Evolutionary conservation across 2,329 filamentous ascomycete species (phyloP), one percentile per base, ranked within the genome.

Genomic region (Sporothrix protearum): DNA sequence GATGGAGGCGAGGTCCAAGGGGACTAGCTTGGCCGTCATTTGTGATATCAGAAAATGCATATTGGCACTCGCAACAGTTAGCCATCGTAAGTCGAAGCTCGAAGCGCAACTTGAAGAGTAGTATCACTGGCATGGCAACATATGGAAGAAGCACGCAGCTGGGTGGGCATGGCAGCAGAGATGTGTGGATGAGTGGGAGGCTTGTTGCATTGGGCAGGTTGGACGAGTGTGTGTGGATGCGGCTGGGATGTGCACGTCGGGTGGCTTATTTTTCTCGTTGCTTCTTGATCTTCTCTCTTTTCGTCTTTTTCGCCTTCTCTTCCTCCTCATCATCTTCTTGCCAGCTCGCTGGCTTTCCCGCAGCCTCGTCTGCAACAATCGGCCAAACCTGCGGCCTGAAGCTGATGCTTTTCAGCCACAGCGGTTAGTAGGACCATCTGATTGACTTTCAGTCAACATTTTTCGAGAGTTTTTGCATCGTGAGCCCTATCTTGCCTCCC

Each of bases 201-300:
- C 36, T 42, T 45, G 36, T 28, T 45, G 59, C 59, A 45, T 45
- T 64, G 36, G 36, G 19, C 12, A 36, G 59, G n/a, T 28, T 28
- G 36, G n/a, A 64, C 25, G 36, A n/a, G 30, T 28, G 59, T 64
- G 36, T 45, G 59, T 64, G 59, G 36, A 49, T 66, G 63, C 42
- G 63, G 39, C 63, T 49, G 63, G 63, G 59, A 64, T 64, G 57
- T 25, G 10, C 36, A 28, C 2, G 4, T 64, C 36, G 39, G 12
- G 12, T 19, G 59, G 55, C 55, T 36, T 30, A n/a, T 59, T 30
- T 30, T 36, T 12, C 25, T 57, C 22, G 22, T 57, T 30, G 9
- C 30, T 33, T 12, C 22, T 30, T 57, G 19, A n/a, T 51, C 6
- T 57, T 61, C 5, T 28, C n/a, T 2, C 4, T 45, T 42, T 64